These are phyloP conservation scores for Boehmeria nivea DNA, from an alignment of 306 rosid genomes.

Conservation along the genomic window DNA sequence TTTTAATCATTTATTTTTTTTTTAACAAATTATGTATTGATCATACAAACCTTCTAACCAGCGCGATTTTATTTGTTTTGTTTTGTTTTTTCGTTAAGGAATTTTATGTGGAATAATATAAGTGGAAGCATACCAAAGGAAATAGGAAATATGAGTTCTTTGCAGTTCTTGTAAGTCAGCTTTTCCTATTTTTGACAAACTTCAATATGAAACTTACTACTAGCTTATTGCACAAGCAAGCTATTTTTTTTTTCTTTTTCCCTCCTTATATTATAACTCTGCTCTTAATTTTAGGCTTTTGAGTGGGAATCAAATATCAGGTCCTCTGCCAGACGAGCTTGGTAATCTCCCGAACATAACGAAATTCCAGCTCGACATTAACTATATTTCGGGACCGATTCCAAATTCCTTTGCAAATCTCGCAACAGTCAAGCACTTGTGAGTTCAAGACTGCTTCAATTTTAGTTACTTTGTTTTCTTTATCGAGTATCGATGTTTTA, in stretches of 20 bases:
- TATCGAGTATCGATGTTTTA: too few relatives aligned
- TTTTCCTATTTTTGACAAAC: too few relatives aligned
- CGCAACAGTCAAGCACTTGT: slow-evolving; percentile 61
- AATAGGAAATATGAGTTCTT: slow-evolving; percentile 11
- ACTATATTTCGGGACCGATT: slow-evolving; percentile 59
- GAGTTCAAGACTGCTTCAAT: too few relatives aligned
- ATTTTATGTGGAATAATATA: slow-evolving; percentile 19
- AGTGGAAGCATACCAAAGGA: slow-evolving; percentile 24
- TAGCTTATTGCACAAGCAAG: too few relatives aligned
- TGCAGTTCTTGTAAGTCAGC: slow-evolving; percentile 11
- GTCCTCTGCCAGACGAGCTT: slow-evolving; percentile 69
- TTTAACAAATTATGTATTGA: too few relatives aligned
- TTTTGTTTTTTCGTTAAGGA: background rate
- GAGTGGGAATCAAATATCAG: slow-evolving; percentile 72
- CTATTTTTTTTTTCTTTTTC: too few relatives aligned
- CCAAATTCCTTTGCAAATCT: slow-evolving; percentile 72
- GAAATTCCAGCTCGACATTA: slow-evolving; percentile 73
- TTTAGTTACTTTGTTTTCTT: too few relatives aligned
- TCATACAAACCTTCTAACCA: too few relatives aligned
- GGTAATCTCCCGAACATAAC: slow-evolving; percentile 63
- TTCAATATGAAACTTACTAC: too few relatives aligned
- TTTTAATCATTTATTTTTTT: background rate
- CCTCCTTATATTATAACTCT: background rate
- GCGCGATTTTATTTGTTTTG: background rate
- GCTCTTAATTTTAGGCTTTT: slow-evolving; percentile 50